Evolutionary conservation across 306 rosid species (phyloP), one percentile per base, ranked within the genome.

Genomic region (Lithocarpus polystachyus): DNA sequence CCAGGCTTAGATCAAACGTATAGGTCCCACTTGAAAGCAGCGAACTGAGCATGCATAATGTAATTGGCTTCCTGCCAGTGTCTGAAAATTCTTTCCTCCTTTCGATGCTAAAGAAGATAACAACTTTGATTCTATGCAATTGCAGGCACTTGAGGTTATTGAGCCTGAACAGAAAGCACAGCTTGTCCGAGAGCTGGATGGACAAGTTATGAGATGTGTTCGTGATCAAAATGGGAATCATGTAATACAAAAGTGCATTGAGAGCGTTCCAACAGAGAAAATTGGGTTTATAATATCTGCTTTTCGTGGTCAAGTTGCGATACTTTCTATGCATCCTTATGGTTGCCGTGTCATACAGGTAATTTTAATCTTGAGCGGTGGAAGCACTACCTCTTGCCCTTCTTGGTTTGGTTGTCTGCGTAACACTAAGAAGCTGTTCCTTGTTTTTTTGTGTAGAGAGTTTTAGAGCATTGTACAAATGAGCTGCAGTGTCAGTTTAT

Each of bases 271-370:
- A 72, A 86, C 89, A 5, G 71, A 80, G 71, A 86, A 56, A 20
- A 80, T 88, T 60, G 83, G 72, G 71, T 88, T 88, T 68, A 84
- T 86, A 74, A 81, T 88, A 81, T 81, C 92, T 82, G 89, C 92
- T 19, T 88, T 88, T 51, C 87, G 77, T 14, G 83, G 87, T 67
- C 89, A 88, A 71, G 89, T 88, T 54, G 82, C 92, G 29, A 60
- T 7, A 56, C 80, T 88, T 64, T 86, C 92, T 23, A 86, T 60
- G 86, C 92, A 88, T 84, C 92, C 92, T 45, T 88, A 88, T 82
- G 92, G 92, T 71, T 88, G 92, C 72, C 89, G 92, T 45, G 92
- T 88, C 82, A 84, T 88, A 62, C 92, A 88, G 87, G 92, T 88
- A 86, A 57, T 4, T 18, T 70, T 73, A 71, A 35, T 33, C 17